These are phyloP conservation scores for Astrocystis sublimbata DNA, from an alignment of 495 filamentous ascomycete genomes.

Conservation along the genomic window DNA sequence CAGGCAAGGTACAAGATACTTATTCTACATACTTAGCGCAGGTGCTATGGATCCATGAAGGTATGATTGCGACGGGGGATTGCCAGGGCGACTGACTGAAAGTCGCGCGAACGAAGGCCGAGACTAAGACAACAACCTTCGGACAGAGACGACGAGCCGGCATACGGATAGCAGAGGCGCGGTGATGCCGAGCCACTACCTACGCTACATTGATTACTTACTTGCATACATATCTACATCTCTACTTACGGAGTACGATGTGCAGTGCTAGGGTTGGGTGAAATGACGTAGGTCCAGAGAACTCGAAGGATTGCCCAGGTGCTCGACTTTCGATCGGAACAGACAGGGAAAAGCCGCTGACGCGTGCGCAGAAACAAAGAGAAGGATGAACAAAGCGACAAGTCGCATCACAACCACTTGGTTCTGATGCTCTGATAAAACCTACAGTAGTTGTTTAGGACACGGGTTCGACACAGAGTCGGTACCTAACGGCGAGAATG, in stretches of 20 bases:
- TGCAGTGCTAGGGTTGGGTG: too few species aligned
- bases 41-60: too few species aligned
- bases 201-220: neutral
- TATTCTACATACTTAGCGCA: too few species aligned
- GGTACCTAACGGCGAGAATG: neutral
- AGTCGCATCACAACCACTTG: neutral
- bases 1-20: too few species aligned
- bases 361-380: neutral
- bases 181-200: constrained; percentile 11
- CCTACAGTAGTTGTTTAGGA: too few species aligned
- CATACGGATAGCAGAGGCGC: constrained; percentile 9
- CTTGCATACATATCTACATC: neutral
- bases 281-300: constrained; percentile 13
- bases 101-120: constrained; percentile 22
- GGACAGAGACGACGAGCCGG: constrained; percentile 6
- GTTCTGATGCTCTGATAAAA: neutral
- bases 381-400: neutral
- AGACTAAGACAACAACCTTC: too few species aligned
- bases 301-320: too few species aligned
- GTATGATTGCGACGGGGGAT: constrained; percentile 29
- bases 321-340: neutral
- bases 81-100: constrained; percentile 11
- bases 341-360: neutral
- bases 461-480: neutral
- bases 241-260: too few species aligned